Base-by-base conservation (phyloP, 1,284 basidiomycete species). In the Microbotryum intermedium region DNA sequence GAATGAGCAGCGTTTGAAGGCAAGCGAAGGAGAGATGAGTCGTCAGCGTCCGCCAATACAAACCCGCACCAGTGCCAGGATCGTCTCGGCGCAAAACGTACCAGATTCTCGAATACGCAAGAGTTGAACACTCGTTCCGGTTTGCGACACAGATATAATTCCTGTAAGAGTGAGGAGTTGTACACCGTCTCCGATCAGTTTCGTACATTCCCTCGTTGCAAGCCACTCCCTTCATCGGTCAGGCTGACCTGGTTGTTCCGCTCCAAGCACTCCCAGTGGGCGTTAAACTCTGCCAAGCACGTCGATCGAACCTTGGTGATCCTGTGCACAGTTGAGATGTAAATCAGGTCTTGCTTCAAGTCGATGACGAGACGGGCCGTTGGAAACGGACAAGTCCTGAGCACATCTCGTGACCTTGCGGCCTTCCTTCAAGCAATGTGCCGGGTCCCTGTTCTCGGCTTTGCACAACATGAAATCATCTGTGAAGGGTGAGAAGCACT, bases 391-490 rank as follows among this genome's bases (percentile, higher is more conserved):
- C 94, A 98, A 72, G 74, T 97, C 92, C 55, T 86, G 85, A 53
- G 93, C 88, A 76, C 95, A 99, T 70, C 95, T 82, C 57, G 95
- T 98, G 62, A 98, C 94, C 72, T 90, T 85, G 69, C 95, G 79
- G 29, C 95, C 95, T 76, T 98, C 95, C 80, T 89, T 88, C 76
- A 98, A 76, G 77, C 95, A 99, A 76, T 95, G 90, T 42, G 76
- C 90, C 16, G 95, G 90, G 74, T 97, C 86, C 58, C 82, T 81
- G 74, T 83, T 86, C 79, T 97, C 92, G 52, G 83, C 80, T 80
- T 98, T 98, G 83, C 95, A 98, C 59, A 97, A 86, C 91, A 99
- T 97, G 73, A 97, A 98, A 79, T 99, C 94, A 83, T 97, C 92
- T 95, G 73, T 50, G 28, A 18, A 39, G 34, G 34, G n/a, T 13